Evolutionary conservation across 805 yeast genomes (phyloP).

Genomic region (Ogataea glucozyma): DNA sequence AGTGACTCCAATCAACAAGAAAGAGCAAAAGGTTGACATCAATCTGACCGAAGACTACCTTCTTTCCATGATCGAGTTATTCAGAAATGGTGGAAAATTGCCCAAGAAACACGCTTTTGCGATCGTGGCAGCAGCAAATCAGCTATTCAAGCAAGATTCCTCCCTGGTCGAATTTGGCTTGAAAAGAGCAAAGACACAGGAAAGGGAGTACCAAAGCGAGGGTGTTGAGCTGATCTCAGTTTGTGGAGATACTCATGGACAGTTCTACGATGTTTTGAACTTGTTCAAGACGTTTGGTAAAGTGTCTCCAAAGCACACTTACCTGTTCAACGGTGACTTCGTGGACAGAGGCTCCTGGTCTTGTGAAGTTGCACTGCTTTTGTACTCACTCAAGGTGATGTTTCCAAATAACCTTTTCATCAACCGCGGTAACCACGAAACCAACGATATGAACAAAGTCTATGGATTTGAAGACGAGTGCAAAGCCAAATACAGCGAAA

Average conservation of each 20-base stretch:
- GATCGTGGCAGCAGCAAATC: conserved; percentile 69
- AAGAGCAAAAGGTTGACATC: conserved; percentile 34
- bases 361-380: conserved; percentile 85
- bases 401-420: conserved; percentile 71
- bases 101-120: conserved; percentile 86
- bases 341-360: conserved; percentile 99
- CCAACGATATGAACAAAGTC: conserved; percentile 93
- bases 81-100: conserved; percentile 68
- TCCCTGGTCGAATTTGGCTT: conserved; percentile 71
- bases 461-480: conserved; percentile 97
- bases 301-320: conserved; percentile 66
- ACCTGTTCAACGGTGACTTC: conserved; percentile 93
- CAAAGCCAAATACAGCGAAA: conserved; percentile 81
- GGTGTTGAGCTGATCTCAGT: conserved; percentile 63
- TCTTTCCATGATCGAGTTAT: conserved; percentile 62
- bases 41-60: conserved; percentile 59
- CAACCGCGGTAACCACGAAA: conserved; percentile 96
- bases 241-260: conserved; percentile 98
- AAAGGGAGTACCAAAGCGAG: conserved; percentile 37
- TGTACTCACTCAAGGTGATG: conserved; percentile 73
- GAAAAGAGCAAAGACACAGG: conserved; percentile 31
- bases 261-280: conserved; percentile 84
- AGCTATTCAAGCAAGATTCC: conserved; percentile 63
- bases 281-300: conserved; percentile 74
- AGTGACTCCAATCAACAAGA: conserved; percentile 32